Evolutionary conservation across 345 rosid species (phyloP), one percentile per base, ranked within the genome.

Genomic region (Brassica incana): DNA sequence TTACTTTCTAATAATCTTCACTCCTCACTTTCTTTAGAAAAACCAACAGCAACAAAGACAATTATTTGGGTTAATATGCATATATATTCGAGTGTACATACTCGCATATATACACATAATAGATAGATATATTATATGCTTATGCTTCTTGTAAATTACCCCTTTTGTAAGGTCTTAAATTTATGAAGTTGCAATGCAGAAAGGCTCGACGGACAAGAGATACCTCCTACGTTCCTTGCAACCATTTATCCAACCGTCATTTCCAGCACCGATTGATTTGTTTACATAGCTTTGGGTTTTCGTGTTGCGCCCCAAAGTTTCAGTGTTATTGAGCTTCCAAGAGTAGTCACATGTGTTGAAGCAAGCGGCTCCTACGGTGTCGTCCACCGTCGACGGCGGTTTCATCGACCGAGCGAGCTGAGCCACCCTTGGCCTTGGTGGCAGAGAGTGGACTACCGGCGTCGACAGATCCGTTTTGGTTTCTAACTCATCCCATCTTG

Each of bases 141-240:
- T 74, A 74, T 74, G 77, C 76, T 25, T 76, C 67, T 65, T 65
- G 67, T 63, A 54, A 75, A 60, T 25, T n/a, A 67, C 0, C 38
- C 35, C 35, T 33, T 29, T 56, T 16, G 38, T 36, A 64, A 35
- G 61, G 66, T 63, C 20, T 45, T 45, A 12, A 58, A 54, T 50
- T 80, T 20, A 88, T 65, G 91, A 90, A 27, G 95, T 91, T 75
- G 99, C 97, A 74, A 92, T 90, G 92, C 99, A 95, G 20, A 79
- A 71, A 1, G 87, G 82, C 79, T 90, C 94, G 80, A 86, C 69
- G 32, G 87, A 84, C 81, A 85, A 62, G 52, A 89, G 88, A 12
- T 97, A 88, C 84, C 91, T 88, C 85, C 90, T 85, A 0, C 82
- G 80, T 48, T 90, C 91, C 74, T 92, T 92, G 94, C 97, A 95